Percentiles rank a stretch among this genome's conserved stretches.
Conservation (phyloP, 108 stramenopile species). For the Licmophora abbreviata region DNA sequence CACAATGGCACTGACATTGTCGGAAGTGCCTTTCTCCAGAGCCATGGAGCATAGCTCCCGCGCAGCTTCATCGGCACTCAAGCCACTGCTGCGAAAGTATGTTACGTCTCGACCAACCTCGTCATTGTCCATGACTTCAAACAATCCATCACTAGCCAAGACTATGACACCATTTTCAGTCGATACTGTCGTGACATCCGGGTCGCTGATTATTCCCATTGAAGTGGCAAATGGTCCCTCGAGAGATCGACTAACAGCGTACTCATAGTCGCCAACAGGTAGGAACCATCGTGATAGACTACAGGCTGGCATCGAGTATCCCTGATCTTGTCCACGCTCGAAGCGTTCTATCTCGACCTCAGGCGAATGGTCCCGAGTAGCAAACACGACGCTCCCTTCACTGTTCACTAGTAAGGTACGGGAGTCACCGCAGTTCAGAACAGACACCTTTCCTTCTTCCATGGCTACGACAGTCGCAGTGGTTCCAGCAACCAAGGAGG, state of each 20-base stretch:
- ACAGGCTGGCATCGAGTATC: conserved; percentile 62
- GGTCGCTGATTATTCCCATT: conserved; percentile 64
- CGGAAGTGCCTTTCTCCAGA: conserved; percentile 59
- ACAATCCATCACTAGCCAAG: conserved; percentile 71
- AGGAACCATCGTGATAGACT: conserved; percentile 37
- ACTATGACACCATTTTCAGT: conserved; percentile 39
- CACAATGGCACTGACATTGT: conserved; percentile 69
- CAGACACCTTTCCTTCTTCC: conserved; percentile 36
- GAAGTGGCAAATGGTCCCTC: conserved; percentile 73
- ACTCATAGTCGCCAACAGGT: conserved; percentile 61
- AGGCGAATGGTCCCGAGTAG: conserved; percentile 66
- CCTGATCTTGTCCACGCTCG: conserved; percentile 28
- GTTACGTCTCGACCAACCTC: conserved; percentile 54
- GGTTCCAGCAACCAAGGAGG: conserved; percentile 58
- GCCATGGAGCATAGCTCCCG: conserved; percentile 60
- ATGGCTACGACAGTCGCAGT: conserved; percentile 55
- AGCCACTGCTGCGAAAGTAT: conserved; percentile 31
- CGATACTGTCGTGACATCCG: conserved; percentile 35
- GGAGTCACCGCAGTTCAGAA: conserved; percentile 77
- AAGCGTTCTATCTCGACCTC: conserved; percentile 48
- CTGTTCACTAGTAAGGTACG: conserved; percentile 42
- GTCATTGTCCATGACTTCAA: conserved; percentile 73
- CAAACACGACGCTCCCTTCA: conserved; percentile 36
- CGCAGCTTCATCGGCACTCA: conserved; percentile 46
- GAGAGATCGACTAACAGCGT: conserved; percentile 53